Percentiles rank a stretch among this genome's conserved stretches.
Evolutionary conservation across 176 grass and related monocot species (phyloP).

Genomic region (Paspalum notatum): DNA sequence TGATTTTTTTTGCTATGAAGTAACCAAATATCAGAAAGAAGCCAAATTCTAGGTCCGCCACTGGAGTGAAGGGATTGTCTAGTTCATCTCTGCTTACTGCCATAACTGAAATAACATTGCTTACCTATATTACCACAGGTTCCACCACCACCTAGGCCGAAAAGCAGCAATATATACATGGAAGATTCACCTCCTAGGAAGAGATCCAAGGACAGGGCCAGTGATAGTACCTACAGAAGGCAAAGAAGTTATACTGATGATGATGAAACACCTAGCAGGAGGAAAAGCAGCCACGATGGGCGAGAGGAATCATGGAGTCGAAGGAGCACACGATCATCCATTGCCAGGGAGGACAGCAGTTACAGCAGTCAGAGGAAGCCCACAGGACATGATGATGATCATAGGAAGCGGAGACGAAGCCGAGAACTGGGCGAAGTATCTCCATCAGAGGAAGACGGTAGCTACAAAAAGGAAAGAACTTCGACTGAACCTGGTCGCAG

Average conservation of each 20-base stretch:
- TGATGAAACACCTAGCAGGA: conserved; percentile 3
- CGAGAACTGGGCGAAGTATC: conserved; percentile 43
- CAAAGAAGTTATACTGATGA: conserved; percentile 40
- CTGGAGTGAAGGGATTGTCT: not conserved
- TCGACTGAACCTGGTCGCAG: conserved; percentile 22
- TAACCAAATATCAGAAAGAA: no score
- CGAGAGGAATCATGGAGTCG: conserved; percentile 38
- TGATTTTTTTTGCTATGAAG: no score
- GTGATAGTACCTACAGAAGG: conserved; percentile 36
- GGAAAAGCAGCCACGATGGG: conserved; percentile 38
- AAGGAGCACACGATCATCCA: conserved; percentile 38
- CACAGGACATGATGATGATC: not conserved
- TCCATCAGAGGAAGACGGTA: conserved; percentile 45
- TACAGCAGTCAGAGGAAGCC: conserved; percentile 42
- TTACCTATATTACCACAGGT: conserved; percentile 41
- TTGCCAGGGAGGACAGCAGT: conserved; percentile 41
- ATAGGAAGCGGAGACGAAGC: conserved; percentile 25
- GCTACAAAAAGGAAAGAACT: conserved; percentile 35
- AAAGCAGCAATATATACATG: conserved; percentile 28
- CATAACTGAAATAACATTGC: conserved; percentile 12
- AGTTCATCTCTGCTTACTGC: conserved; percentile 12
- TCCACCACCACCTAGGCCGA: conserved; percentile 64
- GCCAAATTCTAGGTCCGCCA: no score
- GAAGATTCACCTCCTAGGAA: conserved; percentile 58
- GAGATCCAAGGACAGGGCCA: conserved; percentile 42